Evolutionary conservation across 352 stramenopile genomes (phyloP).

Genomic region (Globisporangium echinulatum): DNA sequence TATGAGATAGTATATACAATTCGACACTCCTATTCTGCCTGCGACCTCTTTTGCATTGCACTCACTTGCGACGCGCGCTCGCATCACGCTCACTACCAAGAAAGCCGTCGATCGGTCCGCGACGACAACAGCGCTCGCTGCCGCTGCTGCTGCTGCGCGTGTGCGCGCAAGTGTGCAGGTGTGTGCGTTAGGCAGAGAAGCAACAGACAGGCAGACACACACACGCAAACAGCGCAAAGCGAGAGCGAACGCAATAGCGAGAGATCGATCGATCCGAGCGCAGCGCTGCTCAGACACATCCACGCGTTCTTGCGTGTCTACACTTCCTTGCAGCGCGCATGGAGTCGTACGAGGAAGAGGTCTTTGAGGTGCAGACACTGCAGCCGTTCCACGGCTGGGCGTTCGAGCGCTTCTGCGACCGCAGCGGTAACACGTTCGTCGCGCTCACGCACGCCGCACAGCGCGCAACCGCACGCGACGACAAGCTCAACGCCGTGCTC

Average conservation of each 20-base stretch:
- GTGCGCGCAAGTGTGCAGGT: not conserved
- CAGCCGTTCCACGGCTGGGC: slow-evolving; percentile 79
- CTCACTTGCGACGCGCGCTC: not conserved
- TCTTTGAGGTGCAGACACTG: slow-evolving; percentile 79
- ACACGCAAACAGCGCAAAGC: not conserved
- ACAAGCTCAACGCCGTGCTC: slow-evolving; percentile 45
- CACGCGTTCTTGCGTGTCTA: not conserved
- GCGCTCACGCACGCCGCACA: slow-evolving; percentile 45
- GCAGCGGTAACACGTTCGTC: slow-evolving; percentile 62
- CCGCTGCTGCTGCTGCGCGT: not conserved
- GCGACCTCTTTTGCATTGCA: not conserved
- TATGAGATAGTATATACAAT: not conserved
- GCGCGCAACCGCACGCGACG: slow-evolving; percentile 30
- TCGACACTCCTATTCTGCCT: not conserved
- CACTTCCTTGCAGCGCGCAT: slow-evolving; percentile 16
- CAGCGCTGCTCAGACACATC: not conserved
- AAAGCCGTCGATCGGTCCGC: not conserved
- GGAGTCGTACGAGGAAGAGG: slow-evolving; percentile 73
- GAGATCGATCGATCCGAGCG: not conserved
- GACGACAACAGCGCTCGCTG: not conserved
- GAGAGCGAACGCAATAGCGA: not conserved
- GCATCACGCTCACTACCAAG: not conserved
- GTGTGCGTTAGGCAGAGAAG: not conserved
- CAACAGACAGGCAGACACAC: not conserved
- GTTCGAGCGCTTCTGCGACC: slow-evolving; percentile 77